Conservation (phyloP, 108 stramenopile genomes). For the Nitzschia sp. region DNA sequence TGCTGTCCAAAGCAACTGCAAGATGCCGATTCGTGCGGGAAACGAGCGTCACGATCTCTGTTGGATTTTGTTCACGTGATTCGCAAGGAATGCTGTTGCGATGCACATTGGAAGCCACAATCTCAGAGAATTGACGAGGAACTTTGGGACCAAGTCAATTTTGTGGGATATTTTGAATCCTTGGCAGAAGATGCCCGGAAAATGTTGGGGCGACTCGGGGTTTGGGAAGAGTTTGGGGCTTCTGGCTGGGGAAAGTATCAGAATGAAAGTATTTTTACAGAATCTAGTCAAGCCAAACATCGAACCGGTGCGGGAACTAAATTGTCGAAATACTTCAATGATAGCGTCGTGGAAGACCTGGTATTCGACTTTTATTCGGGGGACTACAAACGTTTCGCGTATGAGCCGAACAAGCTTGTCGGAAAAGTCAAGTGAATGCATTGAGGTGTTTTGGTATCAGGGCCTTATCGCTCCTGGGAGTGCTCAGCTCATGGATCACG, state of each 20-base stretch:
- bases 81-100: constrained; percentile 20
- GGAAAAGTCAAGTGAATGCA: too few species aligned
- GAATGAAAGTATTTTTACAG: constrained; percentile 30
- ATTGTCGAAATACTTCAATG: constrained; percentile 32
- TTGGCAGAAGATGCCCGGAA: constrained; percentile 33
- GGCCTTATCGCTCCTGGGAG: too few species aligned
- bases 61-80: constrained; percentile 28
- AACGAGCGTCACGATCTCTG: constrained; percentile 19
- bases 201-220: constrained; percentile 28
- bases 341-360: constrained; percentile 6
- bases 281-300: constrained; percentile 18
- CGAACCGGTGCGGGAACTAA: constrained; percentile 20
- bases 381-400: constrained; percentile 32
- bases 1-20: constrained; percentile 5
- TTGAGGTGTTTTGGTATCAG: too few species aligned
- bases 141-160: constrained; percentile 47
- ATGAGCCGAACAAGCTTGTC: too few species aligned
- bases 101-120: constrained; percentile 54
- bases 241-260: constrained; percentile 46
- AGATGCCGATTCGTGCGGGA: constrained; percentile 13
- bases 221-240: constrained; percentile 41
- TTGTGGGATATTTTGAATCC: constrained; percentile 43
- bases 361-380: constrained; percentile 32
- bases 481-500: too few species aligned
- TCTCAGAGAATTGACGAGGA: constrained; percentile 39